Conservation (phyloP, 441 rosid species). For the Populus hybrid region DNA sequence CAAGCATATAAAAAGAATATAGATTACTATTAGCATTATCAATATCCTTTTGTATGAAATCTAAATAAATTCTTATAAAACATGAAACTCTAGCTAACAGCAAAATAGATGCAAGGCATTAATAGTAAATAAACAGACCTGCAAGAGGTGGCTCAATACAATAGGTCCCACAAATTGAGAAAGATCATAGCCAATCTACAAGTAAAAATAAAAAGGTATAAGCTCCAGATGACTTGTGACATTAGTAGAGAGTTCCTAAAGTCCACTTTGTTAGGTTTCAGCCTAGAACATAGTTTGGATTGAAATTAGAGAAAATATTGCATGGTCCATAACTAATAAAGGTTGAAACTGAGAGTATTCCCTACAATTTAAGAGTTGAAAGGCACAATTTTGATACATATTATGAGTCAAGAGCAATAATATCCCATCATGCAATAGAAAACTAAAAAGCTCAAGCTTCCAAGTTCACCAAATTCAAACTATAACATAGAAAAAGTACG, state of each 20-base stretch:
- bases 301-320: not conserved
- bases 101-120: not conserved
- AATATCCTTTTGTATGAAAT: not conserved
- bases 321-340: not conserved
- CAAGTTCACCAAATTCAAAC: slow-evolving; percentile 12
- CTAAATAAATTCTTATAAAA: not conserved
- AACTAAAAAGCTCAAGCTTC: not conserved
- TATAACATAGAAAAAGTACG: not conserved
- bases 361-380: not conserved
- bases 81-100: not conserved
- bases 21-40: not conserved
- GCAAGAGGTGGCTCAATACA: slow-evolving; percentile 69
- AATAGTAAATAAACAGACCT: slow-evolving; percentile 43
- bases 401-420: not conserved
- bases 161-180: slow-evolving; percentile 91
- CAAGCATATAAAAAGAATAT: not conserved
- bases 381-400: not conserved
- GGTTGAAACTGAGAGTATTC: not conserved
- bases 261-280: not conserved
- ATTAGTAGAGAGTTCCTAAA: not conserved
- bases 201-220: slow-evolving; percentile 18
- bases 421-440: not conserved
- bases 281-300: not conserved
- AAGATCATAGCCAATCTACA: slow-evolving; percentile 87
- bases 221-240: slow-evolving; percentile 16